Evolutionary conservation across 805 yeast species (phyloP), one percentile per base, ranked within the genome.

Genomic region (Candida succiphila): DNA sequence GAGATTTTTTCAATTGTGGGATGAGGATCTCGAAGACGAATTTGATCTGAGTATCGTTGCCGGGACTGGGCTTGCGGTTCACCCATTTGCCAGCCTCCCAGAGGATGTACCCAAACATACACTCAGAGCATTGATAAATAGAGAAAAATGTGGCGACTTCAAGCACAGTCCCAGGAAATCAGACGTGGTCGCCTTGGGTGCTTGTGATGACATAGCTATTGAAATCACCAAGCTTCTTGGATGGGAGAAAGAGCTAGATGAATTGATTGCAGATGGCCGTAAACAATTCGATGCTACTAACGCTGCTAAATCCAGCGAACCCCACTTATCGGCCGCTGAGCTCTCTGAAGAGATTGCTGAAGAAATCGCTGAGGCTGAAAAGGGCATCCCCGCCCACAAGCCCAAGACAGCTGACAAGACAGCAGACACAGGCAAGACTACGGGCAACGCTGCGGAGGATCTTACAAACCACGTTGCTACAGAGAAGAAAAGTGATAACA

Each of bases 61-160:
- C 0, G 98, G 98, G 1, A 86, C 96, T 0, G 84, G 95, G 0
- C 66, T 89, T 26, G 75, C 88, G 1, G 97, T 89, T 1, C 75
- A 75, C 41, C 98, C 98, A 3, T 89, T 89, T 66, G 95, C 96
- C 1, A 65, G 75, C 8, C 60, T 89, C 32, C 95, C 96, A 0
- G 56, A 70, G 2, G 87, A 82, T 45, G 71, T 79, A 0, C 63
- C 65, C 4, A 45, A 46, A 2, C 48, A 55, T 1, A 56, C 72
- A 15, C 51, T 63, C 4, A 63, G 98, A 39, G 75, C 78, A 0
- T 64, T 89, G 37, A 66, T 86, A 24, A 89, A 89, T 51, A 67
- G 69, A 34, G 95, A 84, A 38, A 46, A 57, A 0, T 96, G 84
- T 12, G 97, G 97, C 3, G 80, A 75, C 43, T 82, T 82, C 46